These are phyloP conservation scores for Grammothele lineata DNA, from an alignment of 768 basidiomycete genomes.

Conservation along the genomic window DNA sequence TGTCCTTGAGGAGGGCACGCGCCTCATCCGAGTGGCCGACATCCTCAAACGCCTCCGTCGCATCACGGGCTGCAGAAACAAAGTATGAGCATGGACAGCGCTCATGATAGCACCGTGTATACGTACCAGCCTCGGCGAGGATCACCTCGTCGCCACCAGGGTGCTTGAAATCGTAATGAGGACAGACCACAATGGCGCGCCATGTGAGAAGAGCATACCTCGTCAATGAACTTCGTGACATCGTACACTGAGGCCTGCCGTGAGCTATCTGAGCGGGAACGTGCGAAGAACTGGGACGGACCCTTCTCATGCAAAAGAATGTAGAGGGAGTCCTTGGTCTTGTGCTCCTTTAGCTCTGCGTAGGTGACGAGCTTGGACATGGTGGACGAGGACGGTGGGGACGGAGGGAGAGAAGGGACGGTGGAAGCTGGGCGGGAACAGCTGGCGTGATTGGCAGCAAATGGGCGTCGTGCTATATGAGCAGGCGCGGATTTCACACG, in stretches of 20 bases:
- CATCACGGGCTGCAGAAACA: constrained; percentile 70
- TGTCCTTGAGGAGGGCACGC: constrained; percentile 70
- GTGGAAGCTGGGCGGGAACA: constrained; percentile 11
- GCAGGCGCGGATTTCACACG: constrained; percentile 11
- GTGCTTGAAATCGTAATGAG: constrained; percentile 47
- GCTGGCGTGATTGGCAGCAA: constrained; percentile 11
- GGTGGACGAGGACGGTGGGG: constrained; percentile 14
- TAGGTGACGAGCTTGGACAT: constrained; percentile 54
- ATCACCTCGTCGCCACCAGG: constrained; percentile 99
- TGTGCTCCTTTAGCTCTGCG: constrained; percentile 78
- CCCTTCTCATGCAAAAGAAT: constrained; percentile 85
- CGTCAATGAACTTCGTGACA: constrained; percentile 91
- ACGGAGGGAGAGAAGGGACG: constrained; percentile 15
- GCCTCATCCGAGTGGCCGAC: constrained; percentile 99
- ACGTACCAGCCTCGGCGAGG: constrained; percentile 78
- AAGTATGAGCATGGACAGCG: too few species aligned
- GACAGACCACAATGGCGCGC: not conserved
- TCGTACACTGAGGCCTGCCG: constrained; percentile 69
- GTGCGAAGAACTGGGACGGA: constrained; percentile 29
- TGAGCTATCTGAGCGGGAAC: constrained; percentile 11
- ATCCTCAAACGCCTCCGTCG: constrained; percentile 98
- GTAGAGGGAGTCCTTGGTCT: constrained; percentile 70
- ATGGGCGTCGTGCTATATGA: constrained; percentile 17
- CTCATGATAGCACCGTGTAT: too few species aligned
- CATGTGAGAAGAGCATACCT: constrained; percentile 53